phyloP scores from a whole-genome alignment of 1,284 basidiomycete species.

The Sphaerobolus stellatus region DNA sequence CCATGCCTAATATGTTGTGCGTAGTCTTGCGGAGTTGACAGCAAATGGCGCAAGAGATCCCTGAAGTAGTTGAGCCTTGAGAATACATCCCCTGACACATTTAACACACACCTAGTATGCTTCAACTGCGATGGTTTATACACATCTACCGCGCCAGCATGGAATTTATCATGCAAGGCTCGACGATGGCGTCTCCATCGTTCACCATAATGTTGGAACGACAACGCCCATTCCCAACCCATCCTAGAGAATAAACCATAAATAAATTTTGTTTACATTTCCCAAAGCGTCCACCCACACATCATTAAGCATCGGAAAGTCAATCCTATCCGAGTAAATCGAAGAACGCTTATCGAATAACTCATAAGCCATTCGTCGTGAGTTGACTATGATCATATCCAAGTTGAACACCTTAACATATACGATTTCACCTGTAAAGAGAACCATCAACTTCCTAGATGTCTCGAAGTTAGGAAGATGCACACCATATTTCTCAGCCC shows the following conservation, averaged over 20 bases:
- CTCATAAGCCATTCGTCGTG: slow-evolving; percentile 9
- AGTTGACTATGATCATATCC: slow-evolving; percentile 11
- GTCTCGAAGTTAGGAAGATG: neutral
- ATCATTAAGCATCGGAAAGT: neutral
- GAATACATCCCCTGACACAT: too few species aligned
- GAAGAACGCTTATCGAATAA: slow-evolving; percentile 9
- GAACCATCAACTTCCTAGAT: neutral
- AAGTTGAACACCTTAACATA: slow-evolving; percentile 7
- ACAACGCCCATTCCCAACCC: too few species aligned
- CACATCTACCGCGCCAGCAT: slow-evolving; percentile 20
- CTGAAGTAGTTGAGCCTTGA: neutral
- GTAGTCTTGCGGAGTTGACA: neutral
- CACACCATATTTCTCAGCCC: slow-evolving; percentile 21
- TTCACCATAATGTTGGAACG: too few species aligned
- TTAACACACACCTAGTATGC: neutral
- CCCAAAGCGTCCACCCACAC: neutral
- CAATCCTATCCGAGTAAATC: slow-evolving; percentile 7
- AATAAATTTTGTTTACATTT: neutral
- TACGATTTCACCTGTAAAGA: slow-evolving; percentile 9
- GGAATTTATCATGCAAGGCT: slow-evolving; percentile 37
- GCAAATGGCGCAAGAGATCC: neutral
- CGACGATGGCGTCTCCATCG: slow-evolving; percentile 40
- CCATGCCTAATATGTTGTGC: neutral
- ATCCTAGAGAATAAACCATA: too few species aligned
- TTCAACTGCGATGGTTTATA: slow-evolving; percentile 32